Evolutionary conservation across 108 stramenopile genomes (phyloP), one percentile per base, ranked within the genome.

Genomic region (Thalassiosira profunda): DNA sequence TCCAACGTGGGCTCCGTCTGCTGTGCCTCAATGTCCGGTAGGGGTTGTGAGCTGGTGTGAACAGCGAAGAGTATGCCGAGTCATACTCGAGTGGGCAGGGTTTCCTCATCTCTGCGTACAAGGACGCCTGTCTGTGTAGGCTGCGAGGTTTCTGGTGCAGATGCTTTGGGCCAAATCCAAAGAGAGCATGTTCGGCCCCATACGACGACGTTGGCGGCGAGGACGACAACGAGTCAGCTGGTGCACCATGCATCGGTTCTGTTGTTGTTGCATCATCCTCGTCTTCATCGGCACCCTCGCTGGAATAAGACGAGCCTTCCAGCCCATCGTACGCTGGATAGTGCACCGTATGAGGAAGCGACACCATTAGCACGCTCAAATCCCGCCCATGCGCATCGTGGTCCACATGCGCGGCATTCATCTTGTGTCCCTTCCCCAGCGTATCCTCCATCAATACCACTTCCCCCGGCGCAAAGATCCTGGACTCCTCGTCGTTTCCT

Each of bases 371-470:
- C 2, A 77, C 76, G 17, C 36, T 69, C 67, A 68, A 49, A 58
- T 77, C 67, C 43, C 69, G 61, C 11, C 74, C 65, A 67, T 20
- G 65, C 0, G 63, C 17, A 38, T 29, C 48, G 12, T 11, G 23
- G 8, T 53, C 40, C 51, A n/a, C 11, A 28, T 47, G 58, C 5
- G 42, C 67, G 1, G 78, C 78, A 44, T 42, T 74, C 78, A 79
- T 74, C 46, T 79, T 79, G 29, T 79, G 78, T 5, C 78, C 78
- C 38, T 74, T 79, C 28, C 78, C 78, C 25, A 74, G 40, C 29
- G 78, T 79, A 47, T 79, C 78, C 46, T 79, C 78, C 78, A 79
- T 68, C 24, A 74, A 30, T 2, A 79, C 30, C 1, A 79, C 67
- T 17, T 79, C 78, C 15, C 78, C 78, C 3, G 72, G 73, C 21